Conservation (phyloP, 2,329 filamentous ascomycete species). For the Talaromyces sp. region DNA sequence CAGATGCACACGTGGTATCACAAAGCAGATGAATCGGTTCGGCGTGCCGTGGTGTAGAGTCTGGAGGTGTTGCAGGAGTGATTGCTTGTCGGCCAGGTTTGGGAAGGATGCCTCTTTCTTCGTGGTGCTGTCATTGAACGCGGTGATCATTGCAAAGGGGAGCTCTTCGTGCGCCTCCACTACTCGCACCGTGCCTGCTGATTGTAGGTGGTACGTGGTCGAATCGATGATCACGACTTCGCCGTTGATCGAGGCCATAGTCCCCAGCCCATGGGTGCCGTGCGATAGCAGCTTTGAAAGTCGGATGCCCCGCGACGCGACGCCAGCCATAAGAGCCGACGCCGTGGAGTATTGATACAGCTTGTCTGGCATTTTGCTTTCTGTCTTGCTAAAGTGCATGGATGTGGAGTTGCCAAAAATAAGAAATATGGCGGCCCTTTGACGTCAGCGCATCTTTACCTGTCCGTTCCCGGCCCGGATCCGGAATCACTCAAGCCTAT, state of each 20-base stretch:
- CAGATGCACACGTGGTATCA: conserved; percentile 1
- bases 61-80: conserved; percentile 3
- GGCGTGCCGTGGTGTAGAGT: not conserved
- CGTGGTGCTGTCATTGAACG: conserved; percentile 7
- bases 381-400: not conserved
- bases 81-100: conserved; percentile 5
- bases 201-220: conserved; percentile 7
- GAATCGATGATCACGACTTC: conserved; percentile 11
- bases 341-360: conserved; percentile 11
- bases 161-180: conserved; percentile 8
- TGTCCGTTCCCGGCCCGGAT: not conserved
- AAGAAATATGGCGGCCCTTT: not conserved
- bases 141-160: conserved; percentile 10
- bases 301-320: conserved; percentile 7
- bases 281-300: conserved; percentile 7
- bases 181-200: conserved; percentile 3
- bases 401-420: not conserved
- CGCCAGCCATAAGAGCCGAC: conserved; percentile 10
- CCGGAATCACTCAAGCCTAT: not conserved
- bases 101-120: conserved; percentile 3
- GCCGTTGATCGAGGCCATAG: conserved; percentile 11
- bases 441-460: not conserved
- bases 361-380: conserved; percentile 8
- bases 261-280: conserved; percentile 9
- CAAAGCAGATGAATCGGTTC: conserved; percentile 9